Percentiles rank a stretch among this genome's conserved stretches.
Evolutionary conservation across 176 grass and related monocot genomes (phyloP).

Genomic region (Carex littledalei): DNA sequence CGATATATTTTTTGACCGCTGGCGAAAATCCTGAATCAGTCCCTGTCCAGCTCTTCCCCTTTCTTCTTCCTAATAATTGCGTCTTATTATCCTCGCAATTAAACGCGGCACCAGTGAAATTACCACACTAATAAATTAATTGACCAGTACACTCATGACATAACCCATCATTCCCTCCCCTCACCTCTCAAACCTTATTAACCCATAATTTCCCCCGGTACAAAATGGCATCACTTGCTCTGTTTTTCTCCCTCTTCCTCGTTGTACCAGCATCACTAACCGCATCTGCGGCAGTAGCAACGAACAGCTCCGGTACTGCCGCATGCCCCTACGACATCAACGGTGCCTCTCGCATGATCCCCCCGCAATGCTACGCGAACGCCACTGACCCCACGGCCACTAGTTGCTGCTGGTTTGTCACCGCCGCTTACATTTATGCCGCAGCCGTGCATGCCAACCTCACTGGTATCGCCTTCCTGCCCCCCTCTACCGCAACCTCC

Average conservation of each 20-base stretch:
- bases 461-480: slow-evolving; percentile 51
- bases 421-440: slow-evolving; percentile 45
- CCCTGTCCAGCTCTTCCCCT: too few species aligned
- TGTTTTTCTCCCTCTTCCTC: slow-evolving; percentile 14
- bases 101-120: background rate
- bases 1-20: too few species aligned
- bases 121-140: background rate
- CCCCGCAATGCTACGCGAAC: slow-evolving; percentile 53
- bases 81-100: too few species aligned
- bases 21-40: too few species aligned
- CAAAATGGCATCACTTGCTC: slow-evolving; percentile 10
- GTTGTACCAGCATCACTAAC: background rate
- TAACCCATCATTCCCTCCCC: background rate
- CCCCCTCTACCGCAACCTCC: background rate
- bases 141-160: background rate
- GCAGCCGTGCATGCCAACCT: slow-evolving; percentile 34
- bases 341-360: slow-evolving; percentile 36
- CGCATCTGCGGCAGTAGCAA: background rate
- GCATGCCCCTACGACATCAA: slow-evolving; percentile 54
- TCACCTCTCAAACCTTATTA: background rate
- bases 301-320: background rate
- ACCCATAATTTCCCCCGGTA: background rate
- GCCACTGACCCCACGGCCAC: slow-evolving; percentile 24
- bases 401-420: slow-evolving; percentile 71
- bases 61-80: too few species aligned